These are phyloP conservation scores for Ustilago vetiveriae DNA, from an alignment of 1,284 basidiomycete genomes.

Conservation along the genomic window DNA sequence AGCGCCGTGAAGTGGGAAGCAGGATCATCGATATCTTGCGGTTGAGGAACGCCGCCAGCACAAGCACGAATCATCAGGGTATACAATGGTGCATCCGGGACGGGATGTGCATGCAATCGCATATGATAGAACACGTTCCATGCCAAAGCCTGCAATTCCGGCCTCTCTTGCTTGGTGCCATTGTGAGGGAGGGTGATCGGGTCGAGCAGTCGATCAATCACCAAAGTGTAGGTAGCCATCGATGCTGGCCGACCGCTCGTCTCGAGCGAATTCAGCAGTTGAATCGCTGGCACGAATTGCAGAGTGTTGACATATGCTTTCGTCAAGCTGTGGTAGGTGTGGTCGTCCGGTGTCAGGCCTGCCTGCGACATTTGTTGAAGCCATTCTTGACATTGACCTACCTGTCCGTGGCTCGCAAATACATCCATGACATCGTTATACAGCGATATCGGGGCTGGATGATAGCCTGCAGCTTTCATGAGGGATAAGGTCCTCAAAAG, in stretches of 20 bases:
- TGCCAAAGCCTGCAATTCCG: slow-evolving; percentile 39
- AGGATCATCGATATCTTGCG: slow-evolving; percentile 62
- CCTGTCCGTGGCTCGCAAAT: slow-evolving; percentile 71
- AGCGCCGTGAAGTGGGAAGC: background rate
- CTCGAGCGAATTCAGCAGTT: slow-evolving; percentile 49
- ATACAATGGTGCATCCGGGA: slow-evolving; percentile 80
- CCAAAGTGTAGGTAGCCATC: slow-evolving; percentile 60
- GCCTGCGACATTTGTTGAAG: slow-evolving; percentile 22
- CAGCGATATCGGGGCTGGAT: slow-evolving; percentile 49
- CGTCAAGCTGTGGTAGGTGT: slow-evolving; percentile 53
- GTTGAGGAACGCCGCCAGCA: slow-evolving; percentile 71
- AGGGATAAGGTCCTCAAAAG: slow-evolving; percentile 28
- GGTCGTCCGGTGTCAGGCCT: slow-evolving; percentile 37
- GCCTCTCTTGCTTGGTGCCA: slow-evolving; percentile 23
- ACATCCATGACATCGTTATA: slow-evolving; percentile 69
- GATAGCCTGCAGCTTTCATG: slow-evolving; percentile 38
- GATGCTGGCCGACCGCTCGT: slow-evolving; percentile 45
- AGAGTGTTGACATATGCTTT: slow-evolving; percentile 49
- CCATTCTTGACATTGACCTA: slow-evolving; percentile 53
- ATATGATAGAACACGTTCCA: slow-evolving; percentile 96
- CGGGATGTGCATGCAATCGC: slow-evolving; percentile 89
- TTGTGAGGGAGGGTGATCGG: background rate
- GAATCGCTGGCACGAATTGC: slow-evolving; percentile 40
- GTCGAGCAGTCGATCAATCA: slow-evolving; percentile 49
- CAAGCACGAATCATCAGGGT: slow-evolving; percentile 89